Base-by-base conservation (phyloP, 805 yeast species). In the Candida sithepensis region DNA sequence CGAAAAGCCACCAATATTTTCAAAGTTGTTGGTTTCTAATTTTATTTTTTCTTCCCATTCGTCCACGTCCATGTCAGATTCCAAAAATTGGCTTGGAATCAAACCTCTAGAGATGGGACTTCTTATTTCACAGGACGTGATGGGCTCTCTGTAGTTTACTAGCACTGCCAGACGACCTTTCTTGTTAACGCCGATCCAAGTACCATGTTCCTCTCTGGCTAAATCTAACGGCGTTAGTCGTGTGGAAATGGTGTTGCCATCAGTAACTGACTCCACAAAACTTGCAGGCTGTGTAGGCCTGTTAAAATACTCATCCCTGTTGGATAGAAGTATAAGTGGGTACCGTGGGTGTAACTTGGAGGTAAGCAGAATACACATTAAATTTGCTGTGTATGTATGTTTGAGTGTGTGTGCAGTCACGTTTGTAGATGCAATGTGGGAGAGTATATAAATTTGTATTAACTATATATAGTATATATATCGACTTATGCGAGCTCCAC, bases 231-330 rank as follows among this genome's bases (percentile, higher is more conserved):
- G 97, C 7, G 85, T 77, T 10, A 88, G 61, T 1, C 21, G 21
- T 30, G 39, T 34, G 10, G 38, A 33, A 13, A 33, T 7, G 4
- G 22, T 26, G 14, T 26, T 16, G 13, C 20, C 34, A 26, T 18
- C 18, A 13, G 46, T 43, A 4, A 37, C 24, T 19, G 41, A 48
- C 21, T 50, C 66, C 46, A 48, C 70, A 64, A 45, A 71, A 54
- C 44, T 61, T 57, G 34, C 92, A 84, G n/a, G 64, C 45, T 77
- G 73, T 0, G 98, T 92, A 2, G 84, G 82, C 43, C 99, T 68
- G 39, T 72, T 76, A 60, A 86, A 82, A 57, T 70, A 87, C 64
- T 94, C 99, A 61, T 94, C 99, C 41, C 99, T 66, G 61, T 92
- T 92, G 3, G 96, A 88, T 3, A 88, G 68, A 4, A 89, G 61